Evolutionary conservation across 2,329 filamentous ascomycete genomes (phyloP).

Genomic region (Xylaria sp.): DNA sequence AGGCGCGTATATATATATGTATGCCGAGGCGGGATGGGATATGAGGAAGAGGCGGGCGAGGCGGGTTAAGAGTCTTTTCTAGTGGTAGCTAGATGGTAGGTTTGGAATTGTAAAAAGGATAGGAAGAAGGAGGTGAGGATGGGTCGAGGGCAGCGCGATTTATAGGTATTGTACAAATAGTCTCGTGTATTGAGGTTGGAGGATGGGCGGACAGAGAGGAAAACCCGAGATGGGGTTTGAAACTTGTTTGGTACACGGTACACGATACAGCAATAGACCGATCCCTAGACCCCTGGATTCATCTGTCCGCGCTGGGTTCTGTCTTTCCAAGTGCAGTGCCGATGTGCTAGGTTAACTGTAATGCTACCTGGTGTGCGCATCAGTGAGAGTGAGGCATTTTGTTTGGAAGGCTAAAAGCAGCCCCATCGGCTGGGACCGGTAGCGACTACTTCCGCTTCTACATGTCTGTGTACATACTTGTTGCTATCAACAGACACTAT

Average conservation of each 20-base stretch:
- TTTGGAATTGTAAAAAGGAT: not conserved
- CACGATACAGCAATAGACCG: not conserved
- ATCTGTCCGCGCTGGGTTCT: not conserved
- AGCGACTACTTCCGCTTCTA: slow-evolving; percentile 2
- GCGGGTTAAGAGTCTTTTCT: not conserved
- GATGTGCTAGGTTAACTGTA: not conserved
- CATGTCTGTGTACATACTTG: not conserved
- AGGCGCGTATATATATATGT: not conserved
- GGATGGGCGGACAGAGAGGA: not conserved
- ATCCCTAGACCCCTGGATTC: slow-evolving; percentile 22
- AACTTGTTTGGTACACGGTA: not conserved
- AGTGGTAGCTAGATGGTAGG: not conserved
- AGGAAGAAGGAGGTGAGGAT: not conserved
- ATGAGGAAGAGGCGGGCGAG: not conserved
- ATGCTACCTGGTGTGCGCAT: not conserved
- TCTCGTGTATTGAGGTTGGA: slow-evolving; percentile 17
- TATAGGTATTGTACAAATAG: slow-evolving; percentile 16
- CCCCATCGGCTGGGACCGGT: slow-evolving; percentile 10
- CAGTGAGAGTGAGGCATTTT: slow-evolving; percentile 27
- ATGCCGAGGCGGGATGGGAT: not conserved
- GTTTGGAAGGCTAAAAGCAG: slow-evolving; percentile 21
- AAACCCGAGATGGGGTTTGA: too few relatives aligned
- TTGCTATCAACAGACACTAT: too few relatives aligned
- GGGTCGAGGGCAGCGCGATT: slow-evolving; percentile 23
- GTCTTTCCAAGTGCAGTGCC: not conserved